These are phyloP conservation scores for Vigna hirtella DNA, from an alignment of 306 rosid genomes.

Conservation along the genomic window DNA sequence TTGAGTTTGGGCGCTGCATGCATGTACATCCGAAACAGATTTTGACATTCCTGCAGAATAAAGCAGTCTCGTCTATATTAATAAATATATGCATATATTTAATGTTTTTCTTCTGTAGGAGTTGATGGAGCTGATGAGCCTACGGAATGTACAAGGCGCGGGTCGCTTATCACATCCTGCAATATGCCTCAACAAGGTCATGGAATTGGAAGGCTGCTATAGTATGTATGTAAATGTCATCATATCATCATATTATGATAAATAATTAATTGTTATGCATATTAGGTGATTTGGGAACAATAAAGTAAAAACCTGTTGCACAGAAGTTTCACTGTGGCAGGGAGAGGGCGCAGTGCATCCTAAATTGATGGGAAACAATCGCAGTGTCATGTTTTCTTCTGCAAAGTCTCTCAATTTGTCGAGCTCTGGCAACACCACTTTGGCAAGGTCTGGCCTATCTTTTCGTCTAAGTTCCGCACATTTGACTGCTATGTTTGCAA, in stretches of 20 bases:
- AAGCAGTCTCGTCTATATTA: too few relatives aligned
- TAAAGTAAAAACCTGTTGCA: conserved; percentile 54
- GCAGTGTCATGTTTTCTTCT: conserved; percentile 57
- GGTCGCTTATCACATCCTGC: conserved; percentile 34
- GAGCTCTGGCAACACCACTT: conserved; percentile 65
- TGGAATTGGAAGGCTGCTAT: not conserved
- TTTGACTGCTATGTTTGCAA: conserved; percentile 65
- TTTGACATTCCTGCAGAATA: too few relatives aligned
- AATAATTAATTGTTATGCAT: not conserved
- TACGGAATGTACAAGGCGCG: not conserved
- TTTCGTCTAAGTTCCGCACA: conserved; percentile 92
- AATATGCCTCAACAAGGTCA: not conserved
- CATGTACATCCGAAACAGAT: too few relatives aligned
- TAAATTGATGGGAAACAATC: not conserved
- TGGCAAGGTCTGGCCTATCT: conserved; percentile 89
- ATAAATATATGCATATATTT: not conserved
- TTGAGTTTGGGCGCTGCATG: too few relatives aligned
- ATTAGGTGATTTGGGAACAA: not conserved
- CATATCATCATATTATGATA: too few relatives aligned
- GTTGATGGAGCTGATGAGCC: conserved; percentile 19
- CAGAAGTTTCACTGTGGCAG: conserved; percentile 37
- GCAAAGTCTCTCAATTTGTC: conserved; percentile 69
- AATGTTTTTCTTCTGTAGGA: conserved; percentile 10
- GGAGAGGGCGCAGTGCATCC: conserved; percentile 38
- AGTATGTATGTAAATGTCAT: not conserved